Evolutionary conservation across 768 basidiomycete genomes (phyloP).

Genomic region (Candolleomyces eurysporus): DNA sequence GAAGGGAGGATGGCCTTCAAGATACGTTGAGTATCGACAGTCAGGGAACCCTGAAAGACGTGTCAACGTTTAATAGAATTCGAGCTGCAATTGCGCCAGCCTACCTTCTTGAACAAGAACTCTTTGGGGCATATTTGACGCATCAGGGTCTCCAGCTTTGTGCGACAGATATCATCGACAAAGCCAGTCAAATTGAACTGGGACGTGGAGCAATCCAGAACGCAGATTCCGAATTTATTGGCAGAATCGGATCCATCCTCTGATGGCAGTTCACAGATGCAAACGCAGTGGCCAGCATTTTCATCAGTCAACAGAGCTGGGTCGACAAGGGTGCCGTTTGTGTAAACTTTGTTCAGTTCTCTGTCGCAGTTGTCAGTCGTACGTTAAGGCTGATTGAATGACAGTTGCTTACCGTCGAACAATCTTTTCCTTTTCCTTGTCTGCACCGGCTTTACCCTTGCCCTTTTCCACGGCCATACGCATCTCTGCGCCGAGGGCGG

Average conservation of each 20-base stretch:
- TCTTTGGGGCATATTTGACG: slow-evolving; percentile 91
- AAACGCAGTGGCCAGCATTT: slow-evolving; percentile 92
- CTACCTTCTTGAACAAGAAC: slow-evolving; percentile 84
- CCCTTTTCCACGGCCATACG: slow-evolving; percentile 72
- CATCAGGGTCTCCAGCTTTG: slow-evolving; percentile 90
- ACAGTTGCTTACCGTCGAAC: slow-evolving; percentile 61
- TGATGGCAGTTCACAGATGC: slow-evolving; percentile 67
- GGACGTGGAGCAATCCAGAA: slow-evolving; percentile 92
- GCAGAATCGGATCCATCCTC: slow-evolving; percentile 37
- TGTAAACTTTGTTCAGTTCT: slow-evolving; percentile 94
- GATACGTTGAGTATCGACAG: slow-evolving; percentile 77
- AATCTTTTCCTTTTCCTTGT: slow-evolving; percentile 78
- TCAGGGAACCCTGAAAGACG: slow-evolving; percentile 72
- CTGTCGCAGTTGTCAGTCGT: slow-evolving; percentile 29
- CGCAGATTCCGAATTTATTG: slow-evolving; percentile 82
- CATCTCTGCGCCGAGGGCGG: slow-evolving; percentile 96
- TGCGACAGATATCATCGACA: slow-evolving; percentile 89
- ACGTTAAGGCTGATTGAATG: not conserved
- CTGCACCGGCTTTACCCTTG: slow-evolving; percentile 55
- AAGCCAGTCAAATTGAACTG: slow-evolving; percentile 91
- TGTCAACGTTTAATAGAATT: not conserved
- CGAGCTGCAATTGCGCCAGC: not conserved
- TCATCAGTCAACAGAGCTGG: slow-evolving; percentile 86
- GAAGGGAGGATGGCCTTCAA: slow-evolving; percentile 79
- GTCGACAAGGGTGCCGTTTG: slow-evolving; percentile 94